A percentile compares a stretch with the other conserved stretches of the same genome.
These are phyloP conservation scores for Boletus mariae DNA, from an alignment of 1,284 basidiomycete species.

Conservation along the genomic window DNA sequence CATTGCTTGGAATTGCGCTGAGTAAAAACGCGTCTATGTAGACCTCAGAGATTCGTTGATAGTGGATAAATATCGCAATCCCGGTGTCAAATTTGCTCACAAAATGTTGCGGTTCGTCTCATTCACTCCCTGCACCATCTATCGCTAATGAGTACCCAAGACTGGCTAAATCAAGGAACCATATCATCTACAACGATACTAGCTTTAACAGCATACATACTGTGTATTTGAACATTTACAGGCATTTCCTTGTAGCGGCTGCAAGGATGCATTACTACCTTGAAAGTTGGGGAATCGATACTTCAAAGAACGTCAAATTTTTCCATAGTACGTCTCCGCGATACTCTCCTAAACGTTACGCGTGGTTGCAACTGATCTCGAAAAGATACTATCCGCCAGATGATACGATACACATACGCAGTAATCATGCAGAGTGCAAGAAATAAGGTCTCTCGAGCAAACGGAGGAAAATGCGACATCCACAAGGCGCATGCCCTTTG, in stretches of 20 bases:
- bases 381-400: slow-evolving; percentile 55
- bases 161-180: slow-evolving; percentile 62
- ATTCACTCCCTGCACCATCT: neutral
- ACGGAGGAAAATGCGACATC: slow-evolving; percentile 40
- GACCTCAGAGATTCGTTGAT: slow-evolving; percentile 63
- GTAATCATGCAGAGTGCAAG: slow-evolving; percentile 48
- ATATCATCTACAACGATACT: slow-evolving; percentile 77
- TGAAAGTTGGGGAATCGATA: slow-evolving; percentile 50
- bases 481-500: slow-evolving; percentile 56
- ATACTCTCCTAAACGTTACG: slow-evolving; percentile 1
- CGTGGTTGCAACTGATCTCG: neutral
- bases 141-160: slow-evolving; percentile 36
- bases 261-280: slow-evolving; percentile 90
- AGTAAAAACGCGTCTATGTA: slow-evolving; percentile 25
- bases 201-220: slow-evolving; percentile 61
- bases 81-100: slow-evolving; percentile 55
- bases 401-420: slow-evolving; percentile 54
- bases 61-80: slow-evolving; percentile 53
- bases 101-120: slow-evolving; percentile 66
- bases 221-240: slow-evolving; percentile 81
- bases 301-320: slow-evolving; percentile 44
- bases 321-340: slow-evolving; percentile 47
- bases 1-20: neutral
- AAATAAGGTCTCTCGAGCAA: slow-evolving; percentile 41
- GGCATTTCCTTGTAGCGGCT: slow-evolving; percentile 81